Evolutionary conservation across 805 yeast species (phyloP), one percentile per base, ranked within the genome.

Genomic region (Nakazawaea peltata): DNA sequence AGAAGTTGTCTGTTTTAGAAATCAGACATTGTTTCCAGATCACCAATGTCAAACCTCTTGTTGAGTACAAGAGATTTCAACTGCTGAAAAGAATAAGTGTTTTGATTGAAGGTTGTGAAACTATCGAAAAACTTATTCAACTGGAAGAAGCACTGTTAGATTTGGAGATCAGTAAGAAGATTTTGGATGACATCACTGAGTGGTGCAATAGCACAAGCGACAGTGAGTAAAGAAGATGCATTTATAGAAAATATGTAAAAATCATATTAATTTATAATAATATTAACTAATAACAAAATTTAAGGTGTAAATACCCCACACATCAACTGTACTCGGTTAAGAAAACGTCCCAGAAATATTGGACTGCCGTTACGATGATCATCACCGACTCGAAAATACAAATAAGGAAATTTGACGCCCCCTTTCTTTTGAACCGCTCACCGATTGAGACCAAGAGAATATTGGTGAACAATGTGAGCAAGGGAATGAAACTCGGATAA

Each of bases 401-500:
- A n/a, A n/a, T n/a, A n/a, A n/a, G n/a, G n/a, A n/a, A n/a, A n/a
- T n/a, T n/a, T n/a, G n/a, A n/a, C n/a, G n/a, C n/a, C n/a, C n/a
- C n/a, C n/a, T n/a, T n/a, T n/a, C n/a, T n/a, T n/a, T n/a, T n/a
- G n/a, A n/a, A n/a, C n/a, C n/a, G n/a, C n/a, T n/a, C n/a, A n/a
- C n/a, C n/a, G n/a, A n/a, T n/a, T n/a, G n/a, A n/a, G n/a, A n/a
- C n/a, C n/a, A n/a, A n/a, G n/a, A n/a, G n/a, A n/a, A n/a, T n/a
- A n/a, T n/a, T n/a, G n/a, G n/a, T n/a, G 60, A 92, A 92, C 48
- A 90, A 96, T 56, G 77, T 72, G 51, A 94, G 77, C 42, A 92
- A 68, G 31, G 74, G 49, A 53, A 72, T 62, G 11, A 96, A 95
- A 45, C 67, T 69, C 31, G 94, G 94, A 37, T 74, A 58, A 50